Conservation (phyloP, 2,329 filamentous ascomycete genomes). For the Cercospora zeina region DNA sequence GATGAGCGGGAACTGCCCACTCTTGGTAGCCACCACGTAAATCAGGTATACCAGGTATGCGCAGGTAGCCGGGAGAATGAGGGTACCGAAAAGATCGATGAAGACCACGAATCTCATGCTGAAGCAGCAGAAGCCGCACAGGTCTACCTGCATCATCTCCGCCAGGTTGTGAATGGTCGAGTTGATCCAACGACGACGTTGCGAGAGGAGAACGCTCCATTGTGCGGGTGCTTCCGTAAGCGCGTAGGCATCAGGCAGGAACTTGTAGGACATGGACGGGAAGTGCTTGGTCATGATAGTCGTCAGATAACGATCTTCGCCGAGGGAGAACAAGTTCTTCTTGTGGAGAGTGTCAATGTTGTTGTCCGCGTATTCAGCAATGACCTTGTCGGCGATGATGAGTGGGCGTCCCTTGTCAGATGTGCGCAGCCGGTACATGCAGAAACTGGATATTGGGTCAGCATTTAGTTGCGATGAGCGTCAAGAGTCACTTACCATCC, state of each 20-base stretch:
- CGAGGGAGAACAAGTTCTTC: constrained; percentile 88
- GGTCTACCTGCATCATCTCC: constrained; percentile 85
- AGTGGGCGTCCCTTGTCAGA: constrained; percentile 91
- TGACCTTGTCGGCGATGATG: constrained; percentile 86
- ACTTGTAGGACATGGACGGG: constrained; percentile 93
- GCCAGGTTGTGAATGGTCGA: constrained; percentile 96
- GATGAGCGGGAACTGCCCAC: constrained; percentile 77
- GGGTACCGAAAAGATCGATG: constrained; percentile 84
- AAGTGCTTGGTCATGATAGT: constrained; percentile 99
- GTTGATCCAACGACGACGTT: constrained; percentile 98
- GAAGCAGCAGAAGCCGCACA: constrained; percentile 88
- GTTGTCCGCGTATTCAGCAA: constrained; percentile 84
- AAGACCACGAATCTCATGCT: constrained; percentile 60
- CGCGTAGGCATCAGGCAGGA: constrained; percentile 88
- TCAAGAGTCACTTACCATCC: constrained; percentile 73
- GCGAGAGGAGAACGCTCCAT: constrained; percentile 93
- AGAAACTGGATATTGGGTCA: constrained; percentile 66
- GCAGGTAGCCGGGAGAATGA: constrained; percentile 87
- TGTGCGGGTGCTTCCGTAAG: constrained; percentile 91
- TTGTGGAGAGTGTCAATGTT: constrained; percentile 92
- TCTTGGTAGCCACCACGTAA: constrained; percentile 68
- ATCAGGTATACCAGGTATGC: constrained; percentile 87
- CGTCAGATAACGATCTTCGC: constrained; percentile 95
- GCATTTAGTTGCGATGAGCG: not conserved
- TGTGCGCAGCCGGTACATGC: constrained; percentile 95